Evolutionary conservation across 305 asterid genomes (phyloP).

Genomic region (Fraxinus dipetala): DNA sequence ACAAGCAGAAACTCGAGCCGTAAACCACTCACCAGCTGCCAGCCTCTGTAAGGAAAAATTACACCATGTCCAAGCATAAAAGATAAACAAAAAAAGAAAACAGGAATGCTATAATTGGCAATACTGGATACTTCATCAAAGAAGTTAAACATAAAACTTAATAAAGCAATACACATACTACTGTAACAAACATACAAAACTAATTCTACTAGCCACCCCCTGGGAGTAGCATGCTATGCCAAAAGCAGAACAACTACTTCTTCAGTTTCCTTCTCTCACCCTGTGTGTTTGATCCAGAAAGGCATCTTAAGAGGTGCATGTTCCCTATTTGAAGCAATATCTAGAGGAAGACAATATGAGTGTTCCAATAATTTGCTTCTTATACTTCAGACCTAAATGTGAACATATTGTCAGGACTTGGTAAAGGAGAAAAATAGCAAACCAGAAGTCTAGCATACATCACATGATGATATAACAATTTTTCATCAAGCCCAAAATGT

Average conservation of each 20-base stretch:
- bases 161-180: neutral
- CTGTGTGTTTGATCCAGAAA: neutral
- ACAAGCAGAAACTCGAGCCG: conserved; percentile 92
- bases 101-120: neutral
- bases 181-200: neutral
- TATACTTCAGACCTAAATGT: conserved; percentile 1
- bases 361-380: neutral
- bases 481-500: neutral
- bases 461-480: neutral
- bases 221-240: neutral
- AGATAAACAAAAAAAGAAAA: neutral
- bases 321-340: neutral
- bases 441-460: neutral
- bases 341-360: neutral
- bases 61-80: conserved; percentile 21
- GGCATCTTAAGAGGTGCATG: neutral
- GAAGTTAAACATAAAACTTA: neutral
- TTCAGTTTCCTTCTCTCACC: neutral
- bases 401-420: neutral
- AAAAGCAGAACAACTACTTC: neutral
- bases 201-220: neutral
- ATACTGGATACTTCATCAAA: neutral
- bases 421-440: neutral
- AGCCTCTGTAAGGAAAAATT: conserved; percentile 52
- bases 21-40: conserved; percentile 96